Conservation (phyloP, 331 rosid species). For the Arachis monticola region DNA sequence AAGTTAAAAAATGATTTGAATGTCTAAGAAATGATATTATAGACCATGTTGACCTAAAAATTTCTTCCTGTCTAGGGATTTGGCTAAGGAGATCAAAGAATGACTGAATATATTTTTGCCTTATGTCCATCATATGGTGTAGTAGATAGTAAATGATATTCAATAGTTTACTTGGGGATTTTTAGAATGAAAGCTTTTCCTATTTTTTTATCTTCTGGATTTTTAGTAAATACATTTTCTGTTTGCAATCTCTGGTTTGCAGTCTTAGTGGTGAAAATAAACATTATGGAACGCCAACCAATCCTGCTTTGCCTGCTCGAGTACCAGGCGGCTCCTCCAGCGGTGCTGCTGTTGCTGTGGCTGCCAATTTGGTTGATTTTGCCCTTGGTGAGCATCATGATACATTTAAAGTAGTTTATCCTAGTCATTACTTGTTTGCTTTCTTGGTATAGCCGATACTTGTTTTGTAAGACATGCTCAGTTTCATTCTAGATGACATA, state of each 20-base stretch:
- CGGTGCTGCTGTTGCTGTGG: conserved; percentile 96
- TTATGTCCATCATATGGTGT: background rate
- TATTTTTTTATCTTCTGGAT: background rate
- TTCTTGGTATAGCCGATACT: background rate
- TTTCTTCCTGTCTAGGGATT: background rate
- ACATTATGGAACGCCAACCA: conserved; percentile 77
- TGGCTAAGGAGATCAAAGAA: background rate
- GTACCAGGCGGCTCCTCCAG: conserved; percentile 92
- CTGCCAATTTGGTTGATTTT: conserved; percentile 84
- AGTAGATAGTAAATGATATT: background rate
- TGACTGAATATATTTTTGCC: background rate
- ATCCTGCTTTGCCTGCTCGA: conserved; percentile 73
- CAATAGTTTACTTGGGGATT: background rate
- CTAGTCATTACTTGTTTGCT: background rate
- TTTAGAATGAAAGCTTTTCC: background rate
- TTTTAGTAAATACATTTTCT: background rate
- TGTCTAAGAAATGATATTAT: background rate
- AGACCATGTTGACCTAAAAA: background rate
- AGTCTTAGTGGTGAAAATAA: conserved; percentile 85
- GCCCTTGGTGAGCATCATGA: conserved; percentile 70
- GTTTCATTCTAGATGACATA: background rate
- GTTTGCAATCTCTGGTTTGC: conserved; percentile 39
- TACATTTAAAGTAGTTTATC: background rate
- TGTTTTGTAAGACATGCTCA: background rate
- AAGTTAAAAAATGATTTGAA: no score